A percentile compares a stretch with the other conserved stretches of the same genome.
phyloP scores from a whole-genome alignment of 106 monocot genomes.

The Allium fistulosum region DNA sequence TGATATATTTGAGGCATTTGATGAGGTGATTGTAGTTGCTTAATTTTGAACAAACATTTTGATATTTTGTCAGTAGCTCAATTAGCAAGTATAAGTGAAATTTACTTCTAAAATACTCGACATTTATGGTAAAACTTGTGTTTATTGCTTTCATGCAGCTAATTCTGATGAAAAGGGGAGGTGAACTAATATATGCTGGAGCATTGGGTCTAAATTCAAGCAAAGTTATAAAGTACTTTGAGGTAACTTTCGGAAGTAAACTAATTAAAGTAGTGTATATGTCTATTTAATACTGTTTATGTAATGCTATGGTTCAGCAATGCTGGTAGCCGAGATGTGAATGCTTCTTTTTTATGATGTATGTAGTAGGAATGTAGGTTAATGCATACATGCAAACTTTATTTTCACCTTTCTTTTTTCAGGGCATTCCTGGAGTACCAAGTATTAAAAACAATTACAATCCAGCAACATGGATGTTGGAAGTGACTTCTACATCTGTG shows the following conservation, averaged over 20 bases:
- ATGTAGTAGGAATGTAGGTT: no score
- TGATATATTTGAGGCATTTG: constrained; percentile 44
- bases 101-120: no score
- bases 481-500: constrained; percentile 38
- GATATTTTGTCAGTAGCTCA: no score
- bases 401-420: constrained; percentile 1
- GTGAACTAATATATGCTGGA: constrained; percentile 59
- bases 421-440: constrained; percentile 57
- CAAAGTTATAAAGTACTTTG: constrained; percentile 67
- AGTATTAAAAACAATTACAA: constrained; percentile 45
- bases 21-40: constrained; percentile 25
- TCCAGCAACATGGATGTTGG: constrained; percentile 66
- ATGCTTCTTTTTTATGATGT: no score
- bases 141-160: constrained; percentile 24
- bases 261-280: neutral
- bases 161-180: constrained; percentile 67
- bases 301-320: no score
- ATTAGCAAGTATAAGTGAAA: no score
- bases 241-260: constrained; percentile 20
- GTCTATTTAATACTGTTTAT: neutral
- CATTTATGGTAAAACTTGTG: no score
- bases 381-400: no score
- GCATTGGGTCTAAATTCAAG: constrained; percentile 53
- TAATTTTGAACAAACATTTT: neutral
- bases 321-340: no score